Conservation (phyloP, 2,329 filamentous ascomycete species). For the Tolypocladium amazonense region DNA sequence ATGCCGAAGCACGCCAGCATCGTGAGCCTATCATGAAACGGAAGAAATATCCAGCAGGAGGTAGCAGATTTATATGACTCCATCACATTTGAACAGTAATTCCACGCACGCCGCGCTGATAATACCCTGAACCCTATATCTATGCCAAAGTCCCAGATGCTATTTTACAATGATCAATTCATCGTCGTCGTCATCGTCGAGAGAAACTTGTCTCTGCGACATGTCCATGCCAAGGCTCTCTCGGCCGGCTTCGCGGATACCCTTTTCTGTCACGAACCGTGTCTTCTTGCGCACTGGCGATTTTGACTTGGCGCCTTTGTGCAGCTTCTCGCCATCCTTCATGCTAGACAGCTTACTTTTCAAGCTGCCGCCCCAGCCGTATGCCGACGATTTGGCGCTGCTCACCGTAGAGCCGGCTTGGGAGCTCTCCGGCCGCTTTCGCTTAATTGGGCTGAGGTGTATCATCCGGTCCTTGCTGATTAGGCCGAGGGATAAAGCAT, state of each 20-base stretch:
- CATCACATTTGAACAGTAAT: neutral
- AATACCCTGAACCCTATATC: neutral
- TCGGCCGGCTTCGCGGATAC: constrained; percentile 65
- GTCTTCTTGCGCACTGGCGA: constrained; percentile 59
- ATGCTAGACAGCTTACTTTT: constrained; percentile 48
- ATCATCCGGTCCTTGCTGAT: constrained; percentile 30
- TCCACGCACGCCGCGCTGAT: neutral
- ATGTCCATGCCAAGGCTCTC: constrained; percentile 57
- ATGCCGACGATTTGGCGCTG: constrained; percentile 15
- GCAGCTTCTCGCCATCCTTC: constrained; percentile 48
- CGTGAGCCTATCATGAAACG: neutral
- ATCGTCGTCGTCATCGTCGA: constrained; percentile 40
- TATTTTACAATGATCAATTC: constrained; percentile 38
- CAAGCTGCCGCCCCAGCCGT: constrained; percentile 49
- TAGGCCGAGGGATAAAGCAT: constrained; percentile 28
- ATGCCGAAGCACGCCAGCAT: neutral
- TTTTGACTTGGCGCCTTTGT: constrained; percentile 13
- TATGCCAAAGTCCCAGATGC: neutral
- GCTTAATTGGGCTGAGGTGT: constrained; percentile 48
- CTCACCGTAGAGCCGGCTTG: constrained; percentile 18
- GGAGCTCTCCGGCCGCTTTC: constrained; percentile 46
- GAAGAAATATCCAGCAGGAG: neutral
- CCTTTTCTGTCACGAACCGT: constrained; percentile 67
- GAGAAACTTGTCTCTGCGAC: constrained; percentile 19
- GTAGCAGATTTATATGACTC: neutral